phyloP scores from a whole-genome alignment of 768 basidiomycete genomes.

The Leccinum truebloodii region DNA sequence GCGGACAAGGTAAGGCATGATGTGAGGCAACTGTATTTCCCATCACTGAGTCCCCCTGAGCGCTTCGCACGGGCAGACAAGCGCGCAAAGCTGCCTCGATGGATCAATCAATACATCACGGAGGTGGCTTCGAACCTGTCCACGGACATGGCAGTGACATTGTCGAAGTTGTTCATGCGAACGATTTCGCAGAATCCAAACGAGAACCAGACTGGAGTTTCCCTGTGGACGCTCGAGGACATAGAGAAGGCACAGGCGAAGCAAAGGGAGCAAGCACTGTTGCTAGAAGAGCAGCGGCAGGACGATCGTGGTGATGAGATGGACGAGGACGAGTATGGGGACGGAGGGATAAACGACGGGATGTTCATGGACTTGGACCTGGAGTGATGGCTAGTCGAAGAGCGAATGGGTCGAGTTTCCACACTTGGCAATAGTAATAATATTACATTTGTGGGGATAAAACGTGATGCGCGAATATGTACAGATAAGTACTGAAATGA shows the following conservation, averaged over 20 bases:
- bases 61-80: conserved; percentile 92
- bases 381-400: conserved; percentile 5
- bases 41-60: conserved; percentile 40
- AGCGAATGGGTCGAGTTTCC: neutral
- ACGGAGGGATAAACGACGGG: conserved; percentile 66
- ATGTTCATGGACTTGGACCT: conserved; percentile 61
- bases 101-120: conserved; percentile 99
- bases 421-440: conserved; percentile 6
- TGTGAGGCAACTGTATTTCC: neutral
- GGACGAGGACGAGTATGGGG: conserved; percentile 61
- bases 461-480: conserved; percentile 12
- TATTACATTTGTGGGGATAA: conserved; percentile 18
- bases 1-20: conserved; percentile 83
- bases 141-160: conserved; percentile 94
- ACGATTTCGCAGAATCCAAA: conserved; percentile 98
- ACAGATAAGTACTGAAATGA: conserved; percentile 5
- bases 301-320: conserved; percentile 23
- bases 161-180: conserved; percentile 96
- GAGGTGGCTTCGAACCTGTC: conserved; percentile 97
- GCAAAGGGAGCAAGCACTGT: conserved; percentile 64
- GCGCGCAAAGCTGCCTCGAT: conserved; percentile 92
- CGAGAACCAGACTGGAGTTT: conserved; percentile 92
- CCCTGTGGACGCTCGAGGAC: conserved; percentile 93
- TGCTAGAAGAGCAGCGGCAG: conserved; percentile 38
- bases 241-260: conserved; percentile 83